Evolutionary conservation across 2,329 filamentous ascomycete species (phyloP).

Genomic region (Thelonectria rubi): DNA sequence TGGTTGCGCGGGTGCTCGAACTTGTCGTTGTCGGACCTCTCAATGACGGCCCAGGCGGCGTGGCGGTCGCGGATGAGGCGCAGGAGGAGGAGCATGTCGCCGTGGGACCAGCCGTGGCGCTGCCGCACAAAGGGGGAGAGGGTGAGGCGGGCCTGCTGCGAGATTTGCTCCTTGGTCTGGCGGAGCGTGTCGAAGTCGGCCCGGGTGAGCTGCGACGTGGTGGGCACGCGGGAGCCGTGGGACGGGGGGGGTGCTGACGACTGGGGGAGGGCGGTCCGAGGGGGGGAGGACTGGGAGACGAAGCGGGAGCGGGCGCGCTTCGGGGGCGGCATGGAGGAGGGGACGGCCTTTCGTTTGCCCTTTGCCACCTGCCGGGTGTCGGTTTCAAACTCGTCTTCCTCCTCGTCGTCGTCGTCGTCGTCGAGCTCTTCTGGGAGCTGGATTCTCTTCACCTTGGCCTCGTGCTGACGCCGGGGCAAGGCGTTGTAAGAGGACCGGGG

Average conservation of each 20-base stretch:
- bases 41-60: conserved; percentile 46
- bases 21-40: conserved; percentile 40
- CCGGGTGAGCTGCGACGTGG: conserved; percentile 14
- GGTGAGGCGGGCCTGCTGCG: conserved; percentile 38
- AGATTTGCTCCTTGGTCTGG: conserved; percentile 38
- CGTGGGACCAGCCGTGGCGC: conserved; percentile 53
- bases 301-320: conserved; percentile 23
- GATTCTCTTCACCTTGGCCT: conserved; percentile 10
- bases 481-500: conserved; percentile 25
- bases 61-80: conserved; percentile 48
- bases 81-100: conserved; percentile 55
- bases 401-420: conserved; percentile 35
- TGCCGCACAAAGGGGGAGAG: conserved; percentile 29
- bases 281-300: conserved; percentile 4
- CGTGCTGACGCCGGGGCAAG: not conserved
- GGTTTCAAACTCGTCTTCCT: conserved; percentile 43
- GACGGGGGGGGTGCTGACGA: conserved; percentile 2
- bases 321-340: conserved; percentile 23
- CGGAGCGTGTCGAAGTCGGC: conserved; percentile 40
- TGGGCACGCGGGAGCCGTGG: conserved; percentile 12
- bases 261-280: conserved; percentile 6
- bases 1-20: conserved; percentile 60
- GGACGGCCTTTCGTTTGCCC: conserved; percentile 32
- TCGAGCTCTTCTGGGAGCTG: conserved; percentile 6
- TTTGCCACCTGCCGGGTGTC: conserved; percentile 42